These are phyloP conservation scores for Leucosporidium scottii DNA, from an alignment of 768 basidiomycete genomes.

Conservation along the genomic window DNA sequence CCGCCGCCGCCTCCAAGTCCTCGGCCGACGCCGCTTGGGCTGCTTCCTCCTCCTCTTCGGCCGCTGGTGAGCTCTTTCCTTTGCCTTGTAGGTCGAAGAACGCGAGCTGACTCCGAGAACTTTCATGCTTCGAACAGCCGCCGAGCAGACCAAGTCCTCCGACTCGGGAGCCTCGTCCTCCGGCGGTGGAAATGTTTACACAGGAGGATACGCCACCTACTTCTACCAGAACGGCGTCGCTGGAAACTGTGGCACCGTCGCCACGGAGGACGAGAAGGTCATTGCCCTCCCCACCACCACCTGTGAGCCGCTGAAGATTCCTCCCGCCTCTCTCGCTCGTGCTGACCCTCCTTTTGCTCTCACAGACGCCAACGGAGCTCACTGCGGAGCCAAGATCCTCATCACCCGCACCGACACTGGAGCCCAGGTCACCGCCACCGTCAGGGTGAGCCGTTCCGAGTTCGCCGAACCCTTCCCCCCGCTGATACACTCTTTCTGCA, in stretches of 20 bases:
- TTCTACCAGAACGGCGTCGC: slow-evolving; percentile 31
- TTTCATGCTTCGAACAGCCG: too few relatives aligned
- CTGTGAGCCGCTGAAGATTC: background rate
- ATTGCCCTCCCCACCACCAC: slow-evolving; percentile 28
- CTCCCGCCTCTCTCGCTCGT: too few relatives aligned
- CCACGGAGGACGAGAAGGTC: slow-evolving; percentile 14
- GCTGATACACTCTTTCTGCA: background rate
- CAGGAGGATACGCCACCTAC: slow-evolving; percentile 26
- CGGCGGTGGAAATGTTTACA: background rate
- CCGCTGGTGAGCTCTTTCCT: too few relatives aligned
- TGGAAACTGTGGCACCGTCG: slow-evolving; percentile 20
- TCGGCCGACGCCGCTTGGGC: slow-evolving; percentile 12
- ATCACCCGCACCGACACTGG: slow-evolving; percentile 30
- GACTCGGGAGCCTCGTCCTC: too few relatives aligned
- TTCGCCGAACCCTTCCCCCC: background rate
- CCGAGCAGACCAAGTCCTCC: too few relatives aligned
- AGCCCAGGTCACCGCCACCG: slow-evolving; percentile 20
- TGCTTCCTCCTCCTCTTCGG: slow-evolving; percentile 2
- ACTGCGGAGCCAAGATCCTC: slow-evolving; percentile 31
- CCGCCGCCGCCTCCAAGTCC: slow-evolving; percentile 1
- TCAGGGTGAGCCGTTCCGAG: background rate
- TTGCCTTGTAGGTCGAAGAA: too few relatives aligned
- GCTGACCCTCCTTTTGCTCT: too few relatives aligned
- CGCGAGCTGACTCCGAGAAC: too few relatives aligned
- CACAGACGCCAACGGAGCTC: slow-evolving; percentile 20